These are phyloP conservation scores for Lunasporangiospora selenospora DNA, from an alignment of 192 early-diverging fungal genomes.

Conservation along the genomic window DNA sequence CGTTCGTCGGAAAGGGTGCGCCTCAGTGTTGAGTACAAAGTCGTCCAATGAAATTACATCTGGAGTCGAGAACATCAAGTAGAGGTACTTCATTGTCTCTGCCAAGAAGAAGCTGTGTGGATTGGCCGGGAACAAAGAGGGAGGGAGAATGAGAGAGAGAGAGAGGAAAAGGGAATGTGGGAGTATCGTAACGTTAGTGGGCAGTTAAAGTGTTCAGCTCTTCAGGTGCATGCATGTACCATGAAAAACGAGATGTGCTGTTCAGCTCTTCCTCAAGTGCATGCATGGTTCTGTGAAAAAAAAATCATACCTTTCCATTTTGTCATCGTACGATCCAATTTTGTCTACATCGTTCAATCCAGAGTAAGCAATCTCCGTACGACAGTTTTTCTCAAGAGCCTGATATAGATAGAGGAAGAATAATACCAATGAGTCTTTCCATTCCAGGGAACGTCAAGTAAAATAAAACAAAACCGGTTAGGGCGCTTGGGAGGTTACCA, in stretches of 20 bases:
- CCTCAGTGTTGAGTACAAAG: slow-evolving; percentile 96
- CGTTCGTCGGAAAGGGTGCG: slow-evolving; percentile 74
- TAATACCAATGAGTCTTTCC: not conserved
- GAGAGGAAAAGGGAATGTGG: too few relatives aligned
- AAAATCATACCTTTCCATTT: slow-evolving; percentile 57
- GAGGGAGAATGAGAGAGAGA: too few relatives aligned
- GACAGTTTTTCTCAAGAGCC: slow-evolving; percentile 55
- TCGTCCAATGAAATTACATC: slow-evolving; percentile 73
- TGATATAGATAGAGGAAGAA: slow-evolving; percentile 2
- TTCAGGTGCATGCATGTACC: too few relatives aligned
- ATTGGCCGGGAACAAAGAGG: too few relatives aligned
- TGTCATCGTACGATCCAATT: slow-evolving; percentile 45
- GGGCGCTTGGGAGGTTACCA: too few relatives aligned
- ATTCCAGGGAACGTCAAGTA: too few relatives aligned
- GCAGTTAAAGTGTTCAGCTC: too few relatives aligned
- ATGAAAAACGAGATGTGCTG: too few relatives aligned
- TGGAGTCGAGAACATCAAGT: slow-evolving; percentile 78
- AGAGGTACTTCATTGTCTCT: slow-evolving; percentile 96
- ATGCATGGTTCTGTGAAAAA: too few relatives aligned
- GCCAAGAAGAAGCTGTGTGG: slow-evolving; percentile 95
- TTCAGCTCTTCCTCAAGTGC: too few relatives aligned
- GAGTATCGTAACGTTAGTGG: too few relatives aligned
- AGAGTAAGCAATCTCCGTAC: slow-evolving; percentile 55
- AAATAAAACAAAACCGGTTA: too few relatives aligned
- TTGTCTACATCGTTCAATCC: slow-evolving; percentile 51